Conservation (phyloP, 352 stramenopile genomes). For the Discostella stelligera region DNA sequence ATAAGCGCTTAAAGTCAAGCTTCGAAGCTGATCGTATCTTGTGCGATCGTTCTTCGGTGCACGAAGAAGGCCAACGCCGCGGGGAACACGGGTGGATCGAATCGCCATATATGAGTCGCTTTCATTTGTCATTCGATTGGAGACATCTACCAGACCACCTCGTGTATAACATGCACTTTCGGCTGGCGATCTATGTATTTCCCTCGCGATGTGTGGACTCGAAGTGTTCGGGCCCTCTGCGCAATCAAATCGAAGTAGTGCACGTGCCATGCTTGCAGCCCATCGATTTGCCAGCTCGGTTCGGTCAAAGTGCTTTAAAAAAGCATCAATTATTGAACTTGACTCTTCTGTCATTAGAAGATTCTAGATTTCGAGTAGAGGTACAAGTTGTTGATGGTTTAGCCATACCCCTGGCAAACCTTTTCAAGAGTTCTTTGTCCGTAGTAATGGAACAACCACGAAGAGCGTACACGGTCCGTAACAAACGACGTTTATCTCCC, state of each 20-base stretch:
- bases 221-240: slow-evolving; percentile 74
- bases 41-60: slow-evolving; percentile 48
- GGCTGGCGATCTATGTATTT: slow-evolving; percentile 91
- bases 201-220: slow-evolving; percentile 90
- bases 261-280: slow-evolving; percentile 89
- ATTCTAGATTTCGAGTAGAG: slow-evolving; percentile 93
- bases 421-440: slow-evolving; percentile 90
- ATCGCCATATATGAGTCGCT: slow-evolving; percentile 88
- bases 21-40: slow-evolving; percentile 57
- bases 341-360: slow-evolving; percentile 92
- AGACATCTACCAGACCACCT: slow-evolving; percentile 88
- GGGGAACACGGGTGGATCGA: slow-evolving; percentile 91
- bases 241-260: slow-evolving; percentile 72
- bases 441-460: slow-evolving; percentile 84
- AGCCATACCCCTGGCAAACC: slow-evolving; percentile 84
- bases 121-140: slow-evolving; percentile 93
- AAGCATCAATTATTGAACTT: slow-evolving; percentile 94
- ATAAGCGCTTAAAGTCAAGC: slow-evolving; percentile 45
- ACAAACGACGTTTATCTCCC: slow-evolving; percentile 45
- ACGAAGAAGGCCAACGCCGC: slow-evolving; percentile 85
- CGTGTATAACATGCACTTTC: slow-evolving; percentile 94
- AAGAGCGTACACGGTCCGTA: slow-evolving; percentile 65
- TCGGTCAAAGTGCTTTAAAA: slow-evolving; percentile 86
- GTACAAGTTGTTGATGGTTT: slow-evolving; percentile 94
- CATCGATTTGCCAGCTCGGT: slow-evolving; percentile 89